Conservation (phyloP, 768 basidiomycete species). For the Kwoniella sp. region DNA sequence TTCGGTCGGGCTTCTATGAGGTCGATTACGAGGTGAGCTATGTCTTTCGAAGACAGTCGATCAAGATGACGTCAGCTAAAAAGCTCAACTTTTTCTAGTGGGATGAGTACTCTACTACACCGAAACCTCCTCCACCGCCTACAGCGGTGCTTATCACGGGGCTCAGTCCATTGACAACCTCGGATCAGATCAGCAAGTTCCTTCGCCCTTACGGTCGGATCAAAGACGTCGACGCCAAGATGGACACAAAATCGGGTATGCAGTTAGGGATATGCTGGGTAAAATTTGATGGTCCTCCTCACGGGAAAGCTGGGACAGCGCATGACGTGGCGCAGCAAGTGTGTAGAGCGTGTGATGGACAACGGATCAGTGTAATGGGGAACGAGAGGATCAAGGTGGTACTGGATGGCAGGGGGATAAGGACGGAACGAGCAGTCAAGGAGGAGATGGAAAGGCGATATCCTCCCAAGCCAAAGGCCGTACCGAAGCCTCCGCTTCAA, state of each 20-base stretch:
- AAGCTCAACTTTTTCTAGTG: slow-evolving; percentile 62
- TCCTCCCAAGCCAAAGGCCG: slow-evolving; percentile 38
- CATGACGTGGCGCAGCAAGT: slow-evolving; percentile 73
- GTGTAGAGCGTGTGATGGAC: slow-evolving; percentile 69
- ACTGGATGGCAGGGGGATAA: slow-evolving; percentile 73
- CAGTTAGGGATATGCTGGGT: slow-evolving; percentile 80
- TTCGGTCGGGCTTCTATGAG: slow-evolving; percentile 36
- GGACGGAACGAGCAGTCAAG: slow-evolving; percentile 67
- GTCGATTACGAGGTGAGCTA: slow-evolving; percentile 49
- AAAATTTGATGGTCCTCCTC: slow-evolving; percentile 59
- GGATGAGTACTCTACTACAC: slow-evolving; percentile 70
- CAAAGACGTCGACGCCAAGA: slow-evolving; percentile 71
- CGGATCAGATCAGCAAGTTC: slow-evolving; percentile 66
- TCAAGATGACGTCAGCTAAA: slow-evolving; percentile 3
- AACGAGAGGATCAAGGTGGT: slow-evolving; percentile 69
- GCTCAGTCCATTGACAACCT: slow-evolving; percentile 72
- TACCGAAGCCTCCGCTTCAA: slow-evolving; percentile 14
- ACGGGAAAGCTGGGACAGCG: slow-evolving; percentile 38
- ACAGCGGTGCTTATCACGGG: slow-evolving; percentile 69
- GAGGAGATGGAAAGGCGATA: slow-evolving; percentile 63
- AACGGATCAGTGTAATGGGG: slow-evolving; percentile 61
- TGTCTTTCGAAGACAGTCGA: neutral
- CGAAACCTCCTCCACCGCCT: slow-evolving; percentile 68
- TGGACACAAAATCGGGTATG: slow-evolving; percentile 77
- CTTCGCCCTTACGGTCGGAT: slow-evolving; percentile 69